These are phyloP conservation scores for Rhamnella rubrinervis DNA, from an alignment of 331 rosid genomes.

Conservation along the genomic window DNA sequence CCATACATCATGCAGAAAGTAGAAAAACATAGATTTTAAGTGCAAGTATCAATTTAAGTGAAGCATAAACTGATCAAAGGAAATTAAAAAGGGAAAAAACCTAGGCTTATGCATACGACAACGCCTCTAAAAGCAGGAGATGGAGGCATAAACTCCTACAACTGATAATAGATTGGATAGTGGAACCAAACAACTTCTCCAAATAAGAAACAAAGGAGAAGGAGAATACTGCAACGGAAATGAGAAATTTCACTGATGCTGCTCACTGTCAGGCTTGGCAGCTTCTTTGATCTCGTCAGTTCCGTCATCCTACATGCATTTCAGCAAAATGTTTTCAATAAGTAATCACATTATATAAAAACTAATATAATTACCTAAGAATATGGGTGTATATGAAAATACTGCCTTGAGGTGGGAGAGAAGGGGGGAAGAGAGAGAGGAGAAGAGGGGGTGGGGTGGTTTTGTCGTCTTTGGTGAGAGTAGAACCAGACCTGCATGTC, in stretches of 20 bases:
- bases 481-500: slow-evolving; percentile 35
- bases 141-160: neutral
- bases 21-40: too few relatives aligned
- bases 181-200: neutral
- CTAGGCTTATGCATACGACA: too few relatives aligned
- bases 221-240: neutral
- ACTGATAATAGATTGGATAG: neutral
- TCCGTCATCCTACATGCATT: slow-evolving; percentile 28
- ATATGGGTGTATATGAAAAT: too few relatives aligned
- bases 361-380: neutral
- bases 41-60: too few relatives aligned
- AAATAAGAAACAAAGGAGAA: slow-evolving; percentile 11
- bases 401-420: neutral
- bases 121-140: neutral
- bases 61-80: too few relatives aligned
- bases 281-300: slow-evolving; percentile 35
- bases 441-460: too few relatives aligned
- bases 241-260: slow-evolving; percentile 1
- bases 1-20: too few relatives aligned
- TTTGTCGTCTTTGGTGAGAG: too few relatives aligned
- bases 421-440: neutral
- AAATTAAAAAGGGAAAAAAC: too few relatives aligned
- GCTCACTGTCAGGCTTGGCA: slow-evolving; percentile 20
- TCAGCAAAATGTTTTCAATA: neutral
- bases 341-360: neutral